Base-by-base conservation (phyloP, 805 yeast genomes). In the Starmerella bombi region DNA sequence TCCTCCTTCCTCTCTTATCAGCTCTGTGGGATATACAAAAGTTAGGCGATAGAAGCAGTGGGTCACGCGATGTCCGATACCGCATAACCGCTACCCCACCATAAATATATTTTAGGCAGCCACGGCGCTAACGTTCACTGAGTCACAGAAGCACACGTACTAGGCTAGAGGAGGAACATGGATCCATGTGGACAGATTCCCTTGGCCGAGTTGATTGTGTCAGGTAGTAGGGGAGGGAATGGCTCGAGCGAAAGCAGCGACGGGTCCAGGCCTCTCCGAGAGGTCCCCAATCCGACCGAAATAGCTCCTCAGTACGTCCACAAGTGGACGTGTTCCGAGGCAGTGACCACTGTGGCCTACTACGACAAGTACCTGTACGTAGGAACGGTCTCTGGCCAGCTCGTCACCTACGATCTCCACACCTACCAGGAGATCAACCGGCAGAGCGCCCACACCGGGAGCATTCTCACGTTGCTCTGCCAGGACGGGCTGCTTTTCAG, bases 301-400 rank as follows among this genome's bases (percentile, higher is more conserved):
- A 16, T 25, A 16, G 6, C 34, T 20, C 51, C 51, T 5, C 30
- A 36, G 10, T 53, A 72, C 25, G 58, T 77, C 2, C 95, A 88
- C 57, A 67, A 71, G 52, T 88, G 97, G 97, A 69, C 72, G 21
- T 76, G 75, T 46, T 61, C 69, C 2, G 75, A 73, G 50, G 77
- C 93, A 1, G 77, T 86, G 15, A 68, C 91, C 6, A 78, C 93
- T 3, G 53, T 65, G 18, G 65, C 63, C 4, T 43, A 50, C 20
- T 48, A 47, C 23, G 58, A 48, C 21, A 29, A 44, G 32, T 49
- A 41, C 34, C 40, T 88, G 4, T 80, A 82, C 56, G 91, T 94
- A 41, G 98, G 98, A 8, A 84, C 95, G 1, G 94, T 86, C 49
- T 82, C 81, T 52, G 81, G 91, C 9, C 72, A 72, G 49, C 78